Evolutionary conservation across 768 basidiomycete genomes (phyloP).

Genomic region (Boletus coccyginus): DNA sequence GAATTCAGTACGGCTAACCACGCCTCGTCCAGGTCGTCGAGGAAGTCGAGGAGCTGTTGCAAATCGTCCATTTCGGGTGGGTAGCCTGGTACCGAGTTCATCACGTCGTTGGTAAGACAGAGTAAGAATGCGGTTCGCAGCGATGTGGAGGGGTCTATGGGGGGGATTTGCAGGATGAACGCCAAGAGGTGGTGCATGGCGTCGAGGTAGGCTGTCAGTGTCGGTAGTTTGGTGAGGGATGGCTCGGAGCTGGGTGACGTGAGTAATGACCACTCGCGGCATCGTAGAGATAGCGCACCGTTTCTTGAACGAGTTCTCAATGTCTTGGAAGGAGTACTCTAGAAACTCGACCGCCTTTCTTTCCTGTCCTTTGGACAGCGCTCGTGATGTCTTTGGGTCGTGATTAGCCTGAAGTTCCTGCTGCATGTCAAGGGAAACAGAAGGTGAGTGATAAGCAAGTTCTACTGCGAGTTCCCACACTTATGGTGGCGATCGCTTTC

Average conservation of each 20-base stretch:
- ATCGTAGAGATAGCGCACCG: slow-evolving; percentile 46
- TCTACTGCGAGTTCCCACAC: too few species aligned
- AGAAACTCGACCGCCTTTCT: slow-evolving; percentile 60
- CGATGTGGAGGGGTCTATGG: slow-evolving; percentile 64
- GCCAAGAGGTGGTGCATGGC: slow-evolving; percentile 55
- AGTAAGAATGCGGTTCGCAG: slow-evolving; percentile 68
- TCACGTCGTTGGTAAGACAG: slow-evolving; percentile 65
- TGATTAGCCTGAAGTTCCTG: too few species aligned
- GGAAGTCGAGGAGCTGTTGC: slow-evolving; percentile 56
- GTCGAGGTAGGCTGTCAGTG: slow-evolving; percentile 57
- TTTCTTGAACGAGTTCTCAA: slow-evolving; percentile 72
- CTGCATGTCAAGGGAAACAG: not conserved
- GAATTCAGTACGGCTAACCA: slow-evolving; percentile 66
- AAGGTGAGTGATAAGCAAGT: not conserved
- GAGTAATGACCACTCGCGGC: not conserved
- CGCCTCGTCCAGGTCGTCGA: slow-evolving; percentile 71
- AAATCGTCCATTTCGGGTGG: slow-evolving; percentile 43
- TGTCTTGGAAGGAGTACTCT: slow-evolving; percentile 60
- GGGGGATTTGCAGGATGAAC: slow-evolving; percentile 71
- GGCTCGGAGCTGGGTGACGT: slow-evolving; percentile 24
- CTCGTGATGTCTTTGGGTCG: not conserved
- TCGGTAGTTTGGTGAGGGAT: slow-evolving; percentile 50
- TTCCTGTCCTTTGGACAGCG: slow-evolving; percentile 58
- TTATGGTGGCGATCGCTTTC: too few species aligned
- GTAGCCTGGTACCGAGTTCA: slow-evolving; percentile 63